Evolutionary conservation across 306 rosid species (phyloP).

Genomic region (Albizia julibrissin): DNA sequence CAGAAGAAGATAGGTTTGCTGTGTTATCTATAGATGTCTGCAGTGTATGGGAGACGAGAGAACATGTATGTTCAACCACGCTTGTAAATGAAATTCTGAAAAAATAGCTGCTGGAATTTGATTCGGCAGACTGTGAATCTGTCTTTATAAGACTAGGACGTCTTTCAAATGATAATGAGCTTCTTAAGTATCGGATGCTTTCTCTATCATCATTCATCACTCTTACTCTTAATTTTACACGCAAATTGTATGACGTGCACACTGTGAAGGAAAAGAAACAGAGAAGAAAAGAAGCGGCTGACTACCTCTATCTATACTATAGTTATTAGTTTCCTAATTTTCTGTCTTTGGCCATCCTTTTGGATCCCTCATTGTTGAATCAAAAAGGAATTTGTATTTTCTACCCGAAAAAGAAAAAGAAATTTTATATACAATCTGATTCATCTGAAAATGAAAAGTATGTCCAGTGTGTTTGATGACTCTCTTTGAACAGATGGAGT

Average conservation of each 20-base stretch:
- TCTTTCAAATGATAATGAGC: conserved; percentile 8
- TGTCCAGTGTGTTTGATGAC: neutral
- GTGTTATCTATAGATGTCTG: conserved; percentile 7
- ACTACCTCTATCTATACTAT: neutral
- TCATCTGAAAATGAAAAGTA: neutral
- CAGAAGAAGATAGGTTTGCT: conserved; percentile 1
- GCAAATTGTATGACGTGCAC: conserved; percentile 8
- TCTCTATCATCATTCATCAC: neutral
- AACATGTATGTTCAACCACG: conserved; percentile 13
- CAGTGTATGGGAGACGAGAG: conserved; percentile 2
- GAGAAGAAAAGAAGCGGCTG: neutral
- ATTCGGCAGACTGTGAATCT: neutral
- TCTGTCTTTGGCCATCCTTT: conserved; percentile 17
- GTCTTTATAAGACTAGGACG: neutral
- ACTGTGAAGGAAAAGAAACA: neutral
- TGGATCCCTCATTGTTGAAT: conserved; percentile 2
- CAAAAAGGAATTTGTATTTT: neutral
- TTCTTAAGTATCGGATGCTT: neutral
- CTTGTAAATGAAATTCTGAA: neutral
- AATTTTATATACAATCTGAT: neutral
- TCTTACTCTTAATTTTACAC: neutral
- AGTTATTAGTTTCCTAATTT: conserved; percentile 16
- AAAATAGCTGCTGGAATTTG: conserved; percentile 15
- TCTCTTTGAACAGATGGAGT: conserved; percentile 53
- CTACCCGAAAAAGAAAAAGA: neutral